These are phyloP conservation scores for Purpureocillium takamizusanense DNA, from an alignment of 2,329 filamentous ascomycete species.

Conservation along the genomic window DNA sequence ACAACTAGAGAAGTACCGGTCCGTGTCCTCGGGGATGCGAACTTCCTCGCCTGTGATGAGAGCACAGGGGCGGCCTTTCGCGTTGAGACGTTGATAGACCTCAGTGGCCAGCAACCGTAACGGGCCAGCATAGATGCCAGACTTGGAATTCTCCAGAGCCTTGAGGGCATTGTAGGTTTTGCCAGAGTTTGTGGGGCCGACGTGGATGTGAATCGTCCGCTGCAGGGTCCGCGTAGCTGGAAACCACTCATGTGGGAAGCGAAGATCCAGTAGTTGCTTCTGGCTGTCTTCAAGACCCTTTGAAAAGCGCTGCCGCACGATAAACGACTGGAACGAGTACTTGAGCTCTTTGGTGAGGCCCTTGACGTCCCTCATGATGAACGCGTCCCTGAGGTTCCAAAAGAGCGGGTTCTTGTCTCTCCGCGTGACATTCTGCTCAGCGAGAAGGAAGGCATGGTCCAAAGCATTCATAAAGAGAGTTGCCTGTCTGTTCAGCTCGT, in stretches of 20 bases:
- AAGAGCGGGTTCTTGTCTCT: slow-evolving; percentile 44
- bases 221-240: slow-evolving; percentile 72
- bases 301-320: slow-evolving; percentile 49
- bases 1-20: slow-evolving; percentile 64
- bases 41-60: slow-evolving; percentile 89
- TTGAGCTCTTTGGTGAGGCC: slow-evolving; percentile 51
- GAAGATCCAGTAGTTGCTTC: slow-evolving; percentile 63
- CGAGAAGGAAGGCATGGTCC: slow-evolving; percentile 34
- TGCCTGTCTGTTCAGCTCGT: slow-evolving; percentile 35
- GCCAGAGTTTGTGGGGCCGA: slow-evolving; percentile 94
- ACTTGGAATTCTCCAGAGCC: slow-evolving; percentile 64
- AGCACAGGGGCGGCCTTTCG: slow-evolving; percentile 67
- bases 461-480: slow-evolving; percentile 36
- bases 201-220: slow-evolving; percentile 81
- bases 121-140: slow-evolving; percentile 84
- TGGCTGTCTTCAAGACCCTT: slow-evolving; percentile 49
- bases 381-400: slow-evolving; percentile 50
- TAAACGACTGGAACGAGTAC: slow-evolving; percentile 59
- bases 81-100: slow-evolving; percentile 79
- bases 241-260: slow-evolving; percentile 90
- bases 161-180: slow-evolving; percentile 95
- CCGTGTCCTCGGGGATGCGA: slow-evolving; percentile 51
- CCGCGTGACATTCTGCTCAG: slow-evolving; percentile 26
- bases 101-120: slow-evolving; percentile 85
- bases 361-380: slow-evolving; percentile 39